phyloP scores from a whole-genome alignment of 768 basidiomycete species.

The Lepiota venenata region DNA sequence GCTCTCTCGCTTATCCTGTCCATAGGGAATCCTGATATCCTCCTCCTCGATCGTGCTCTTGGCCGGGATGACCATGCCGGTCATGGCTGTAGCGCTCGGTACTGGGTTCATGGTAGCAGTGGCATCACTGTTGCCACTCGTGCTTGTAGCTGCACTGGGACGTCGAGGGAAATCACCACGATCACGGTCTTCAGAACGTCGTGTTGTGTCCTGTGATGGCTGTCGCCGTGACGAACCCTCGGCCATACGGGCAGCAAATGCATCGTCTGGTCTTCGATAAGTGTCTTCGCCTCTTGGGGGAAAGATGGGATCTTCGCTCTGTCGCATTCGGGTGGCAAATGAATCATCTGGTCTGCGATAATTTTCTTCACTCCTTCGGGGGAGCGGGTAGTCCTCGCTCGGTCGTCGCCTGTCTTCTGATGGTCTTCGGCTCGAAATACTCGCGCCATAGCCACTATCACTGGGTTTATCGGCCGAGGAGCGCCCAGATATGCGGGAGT shows the following conservation, averaged over 20 bases:
- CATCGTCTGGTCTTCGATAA: slow-evolving; percentile 32
- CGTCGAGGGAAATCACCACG: slow-evolving; percentile 41
- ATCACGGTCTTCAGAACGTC: slow-evolving; percentile 45
- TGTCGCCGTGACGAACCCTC: slow-evolving; percentile 49
- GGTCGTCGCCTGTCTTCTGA: slow-evolving; percentile 52
- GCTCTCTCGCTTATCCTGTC: slow-evolving; percentile 65
- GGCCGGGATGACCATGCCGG: slow-evolving; percentile 90
- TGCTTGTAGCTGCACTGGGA: slow-evolving; percentile 55
- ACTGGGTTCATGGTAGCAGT: slow-evolving; percentile 37
- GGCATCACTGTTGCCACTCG: slow-evolving; percentile 47
- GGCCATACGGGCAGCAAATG: slow-evolving; percentile 27
- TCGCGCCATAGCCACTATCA: slow-evolving; percentile 59
- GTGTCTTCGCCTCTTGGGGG: slow-evolving; percentile 52
- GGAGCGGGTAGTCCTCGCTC: slow-evolving; percentile 42
- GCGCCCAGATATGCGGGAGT: slow-evolving; percentile 36
- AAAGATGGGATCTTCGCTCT: slow-evolving; percentile 44
- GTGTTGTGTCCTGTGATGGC: slow-evolving; percentile 54
- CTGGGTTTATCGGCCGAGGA: slow-evolving; percentile 53
- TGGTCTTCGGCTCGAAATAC: slow-evolving; percentile 47
- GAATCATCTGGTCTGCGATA: slow-evolving; percentile 49
- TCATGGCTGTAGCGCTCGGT: slow-evolving; percentile 77
- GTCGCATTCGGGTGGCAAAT: slow-evolving; percentile 29
- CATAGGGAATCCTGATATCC: slow-evolving; percentile 93
- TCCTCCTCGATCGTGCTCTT: slow-evolving; percentile 97
- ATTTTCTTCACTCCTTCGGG: slow-evolving; percentile 52